Conservation (phyloP, 441 rosid species). For the Populus hybrid region DNA sequence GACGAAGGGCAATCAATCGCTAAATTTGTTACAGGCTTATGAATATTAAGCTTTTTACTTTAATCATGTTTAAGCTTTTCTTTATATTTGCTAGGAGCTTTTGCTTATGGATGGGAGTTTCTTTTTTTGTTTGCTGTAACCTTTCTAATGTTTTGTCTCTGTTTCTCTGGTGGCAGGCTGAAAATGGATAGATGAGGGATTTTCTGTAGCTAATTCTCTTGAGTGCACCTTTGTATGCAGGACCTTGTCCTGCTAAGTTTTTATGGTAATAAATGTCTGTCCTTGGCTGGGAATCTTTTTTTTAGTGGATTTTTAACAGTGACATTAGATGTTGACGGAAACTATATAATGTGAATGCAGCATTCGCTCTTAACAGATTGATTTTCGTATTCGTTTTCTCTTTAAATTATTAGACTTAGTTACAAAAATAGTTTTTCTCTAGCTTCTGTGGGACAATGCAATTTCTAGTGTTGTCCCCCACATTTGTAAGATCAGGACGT, state of each 20-base stretch:
- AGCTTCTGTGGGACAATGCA: conserved; percentile 11
- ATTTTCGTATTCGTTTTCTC: conserved; percentile 4
- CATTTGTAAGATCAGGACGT: conserved; percentile 1
- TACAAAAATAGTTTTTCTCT: background rate
- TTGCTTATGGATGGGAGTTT: conserved; percentile 30
- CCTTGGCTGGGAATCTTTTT: conserved; percentile 34
- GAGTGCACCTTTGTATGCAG: conserved; percentile 73
- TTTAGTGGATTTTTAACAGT: conserved; percentile 11
- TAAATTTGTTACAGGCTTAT: conserved; percentile 32
- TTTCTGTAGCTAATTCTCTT: conserved; percentile 75
- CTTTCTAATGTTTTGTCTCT: conserved; percentile 59
- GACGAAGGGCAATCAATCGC: conserved; percentile 68
- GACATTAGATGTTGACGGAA: conserved; percentile 22
- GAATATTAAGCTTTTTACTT: conserved; percentile 26
- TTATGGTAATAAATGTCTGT: conserved; percentile 71
- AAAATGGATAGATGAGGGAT: conserved; percentile 77
- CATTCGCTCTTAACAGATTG: background rate
- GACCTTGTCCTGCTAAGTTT: conserved; percentile 65
- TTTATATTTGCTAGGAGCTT: conserved; percentile 28
- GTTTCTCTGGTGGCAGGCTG: conserved; percentile 93
- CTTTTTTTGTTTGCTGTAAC: conserved; percentile 31
- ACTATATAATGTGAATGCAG: background rate
- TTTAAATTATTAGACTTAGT: conserved; percentile 3
- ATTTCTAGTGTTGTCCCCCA: background rate
- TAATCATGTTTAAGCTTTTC: conserved; percentile 29